These are phyloP conservation scores for Alternaria consortialis DNA, from an alignment of 2,329 filamentous ascomycete species.

Conservation along the genomic window DNA sequence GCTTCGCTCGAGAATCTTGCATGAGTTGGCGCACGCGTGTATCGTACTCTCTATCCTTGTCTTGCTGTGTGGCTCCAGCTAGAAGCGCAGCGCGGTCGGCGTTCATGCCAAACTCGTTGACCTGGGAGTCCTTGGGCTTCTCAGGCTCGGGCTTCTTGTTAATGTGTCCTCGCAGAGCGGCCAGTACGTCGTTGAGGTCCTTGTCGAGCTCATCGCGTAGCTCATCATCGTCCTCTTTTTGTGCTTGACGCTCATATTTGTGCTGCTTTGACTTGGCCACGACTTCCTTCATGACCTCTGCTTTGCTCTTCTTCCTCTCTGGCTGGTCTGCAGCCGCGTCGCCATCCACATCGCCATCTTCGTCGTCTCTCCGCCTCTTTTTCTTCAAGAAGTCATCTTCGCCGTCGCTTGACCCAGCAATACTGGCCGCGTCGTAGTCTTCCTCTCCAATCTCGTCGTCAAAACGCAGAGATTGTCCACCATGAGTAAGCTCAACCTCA, in stretches of 20 bases:
- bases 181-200: constrained; percentile 78
- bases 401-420: constrained; percentile 61
- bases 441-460: constrained; percentile 64
- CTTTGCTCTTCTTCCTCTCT: constrained; percentile 90
- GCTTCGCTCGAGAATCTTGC: constrained; percentile 83
- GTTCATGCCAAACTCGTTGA: constrained; percentile 59
- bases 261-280: constrained; percentile 96
- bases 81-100: constrained; percentile 70
- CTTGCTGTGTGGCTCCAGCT: constrained; percentile 68
- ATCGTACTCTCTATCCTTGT: constrained; percentile 89
- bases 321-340: constrained; percentile 63
- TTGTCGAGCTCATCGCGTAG: constrained; percentile 84
- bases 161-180: constrained; percentile 70
- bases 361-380: constrained; percentile 59
- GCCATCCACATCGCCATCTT: constrained; percentile 54
- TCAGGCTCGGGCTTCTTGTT: constrained; percentile 57
- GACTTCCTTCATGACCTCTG: constrained; percentile 97
- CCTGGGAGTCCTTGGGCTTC: constrained; percentile 51
- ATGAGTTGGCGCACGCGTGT: constrained; percentile 81
- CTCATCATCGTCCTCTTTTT: constrained; percentile 93
- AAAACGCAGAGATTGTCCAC: constrained; percentile 76
- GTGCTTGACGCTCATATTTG: constrained; percentile 92
- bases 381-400: constrained; percentile 51
- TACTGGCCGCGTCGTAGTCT: constrained; percentile 82
- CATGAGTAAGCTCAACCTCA: constrained; percentile 80